Base-by-base conservation (phyloP, 768 basidiomycete genomes). In the Phanerochaete carnosa region DNA sequence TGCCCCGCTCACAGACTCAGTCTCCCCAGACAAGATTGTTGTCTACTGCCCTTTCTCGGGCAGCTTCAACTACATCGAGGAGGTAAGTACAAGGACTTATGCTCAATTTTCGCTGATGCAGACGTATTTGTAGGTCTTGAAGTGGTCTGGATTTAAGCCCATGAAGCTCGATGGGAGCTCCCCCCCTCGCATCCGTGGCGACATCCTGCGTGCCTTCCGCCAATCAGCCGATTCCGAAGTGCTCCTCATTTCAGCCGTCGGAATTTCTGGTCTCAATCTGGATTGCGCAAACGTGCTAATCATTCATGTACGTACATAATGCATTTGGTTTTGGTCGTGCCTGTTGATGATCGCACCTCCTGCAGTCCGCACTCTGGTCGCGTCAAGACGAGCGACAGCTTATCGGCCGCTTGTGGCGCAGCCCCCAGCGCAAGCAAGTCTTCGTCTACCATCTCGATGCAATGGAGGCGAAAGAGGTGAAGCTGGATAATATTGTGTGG, bases 401-500 rank as follows among this genome's bases (percentile, higher is more conserved):
- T 2, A 50, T 35, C 0, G 70, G 69, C 0, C 39, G 62, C 0
- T 51, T 72, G 1, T 65, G 57, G 26, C 37, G 64, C 0, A 59
- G 23, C 4, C 63, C 63, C 0, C 68, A 71, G 32, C 28, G 25
- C 0, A 63, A 64, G 13, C 58, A 57, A 6, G 70, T 72, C 0
- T 52, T 53, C 3, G 32, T 71, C 3, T 70, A 70, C 28, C 50
- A 59, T 0, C 32, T 70, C 0, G 61, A 71, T 9, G 62, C 61
- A 0, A 25, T 55, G 0, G 23, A 50, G 0, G 70, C 70, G 0
- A 62, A 65, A 0, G 62, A 71, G 45, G 39, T 72, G 0, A 68
- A 66, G 39, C 55, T 72, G 1, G 71, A 71, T 47, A 70, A 69
- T 15, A 64, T 71, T 0, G 60, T 60, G 0, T 70, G 71, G 30